Evolutionary conservation across 139 green algal species (phyloP).

Genomic region (Closterium sp.): DNA sequence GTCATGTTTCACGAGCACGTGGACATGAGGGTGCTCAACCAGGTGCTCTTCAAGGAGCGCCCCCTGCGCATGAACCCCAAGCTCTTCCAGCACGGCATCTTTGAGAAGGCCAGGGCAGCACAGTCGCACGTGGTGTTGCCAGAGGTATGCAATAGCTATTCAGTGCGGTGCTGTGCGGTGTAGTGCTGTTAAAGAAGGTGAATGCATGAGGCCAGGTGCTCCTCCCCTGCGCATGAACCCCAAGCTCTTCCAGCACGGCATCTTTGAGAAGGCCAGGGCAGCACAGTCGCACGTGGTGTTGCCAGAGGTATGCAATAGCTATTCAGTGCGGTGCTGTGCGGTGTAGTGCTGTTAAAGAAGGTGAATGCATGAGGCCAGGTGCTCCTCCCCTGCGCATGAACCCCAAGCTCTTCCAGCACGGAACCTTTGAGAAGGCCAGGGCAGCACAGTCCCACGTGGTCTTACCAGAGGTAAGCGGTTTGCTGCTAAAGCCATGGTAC

Average conservation of each 20-base stretch:
- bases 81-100: conserved; percentile 74
- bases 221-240: conserved; percentile 66
- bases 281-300: conserved; percentile 77
- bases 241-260: conserved; percentile 75
- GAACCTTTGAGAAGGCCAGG: conserved; percentile 65
- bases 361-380: too few relatives aligned
- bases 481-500: too few relatives aligned
- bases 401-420: conserved; percentile 77
- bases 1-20: conserved; percentile 69
- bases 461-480: conserved; percentile 72
- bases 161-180: too few relatives aligned
- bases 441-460: conserved; percentile 71
- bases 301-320: conserved; percentile 71
- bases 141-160: conserved; percentile 67
- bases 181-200: too few relatives aligned
- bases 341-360: too few relatives aligned
- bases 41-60: conserved; percentile 30
- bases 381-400: conserved; percentile 65
- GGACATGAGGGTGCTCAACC: conserved; percentile 49
- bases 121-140: conserved; percentile 81
- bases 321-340: too few relatives aligned
- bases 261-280: conserved; percentile 66
- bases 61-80: conserved; percentile 72
- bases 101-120: conserved; percentile 61
- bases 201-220: too few relatives aligned